phyloP scores from a whole-genome alignment of 129 eudicot genomes.

The Flaveria sonorensis region DNA sequence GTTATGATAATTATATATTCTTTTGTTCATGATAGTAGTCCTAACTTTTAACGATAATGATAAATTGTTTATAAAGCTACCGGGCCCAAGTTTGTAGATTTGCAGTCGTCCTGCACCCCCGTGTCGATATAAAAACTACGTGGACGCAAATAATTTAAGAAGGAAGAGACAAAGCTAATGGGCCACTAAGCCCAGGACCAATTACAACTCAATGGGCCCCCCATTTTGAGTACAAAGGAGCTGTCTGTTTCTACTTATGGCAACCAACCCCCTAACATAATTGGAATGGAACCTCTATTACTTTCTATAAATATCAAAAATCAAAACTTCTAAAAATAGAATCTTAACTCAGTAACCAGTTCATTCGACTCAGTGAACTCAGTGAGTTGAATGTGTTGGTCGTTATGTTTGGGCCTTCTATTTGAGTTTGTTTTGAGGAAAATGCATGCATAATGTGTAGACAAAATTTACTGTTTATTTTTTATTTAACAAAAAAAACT shows the following conservation, averaged over 20 bases:
- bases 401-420: background rate
- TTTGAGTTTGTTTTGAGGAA: too few relatives aligned
- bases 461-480: too few relatives aligned
- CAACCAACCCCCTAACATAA: constrained; percentile 24
- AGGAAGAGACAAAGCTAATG: constrained; percentile 28
- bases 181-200: constrained; percentile 35
- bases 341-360: background rate
- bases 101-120: constrained; percentile 9
- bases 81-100: constrained; percentile 24
- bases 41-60: background rate
- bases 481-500: too few relatives aligned
- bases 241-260: constrained; percentile 35
- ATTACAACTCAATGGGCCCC: constrained; percentile 25
- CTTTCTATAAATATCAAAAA: constrained; percentile 12
- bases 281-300: constrained; percentile 20
- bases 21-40: background rate
- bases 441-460: too few relatives aligned
- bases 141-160: constrained; percentile 11
- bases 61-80: constrained; percentile 9
- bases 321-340: constrained; percentile 2
- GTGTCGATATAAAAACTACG: constrained; percentile 3
- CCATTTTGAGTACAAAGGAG: constrained; percentile 25
- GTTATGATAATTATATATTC: too few relatives aligned
- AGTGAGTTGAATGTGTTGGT: background rate
- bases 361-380: background rate